Percentiles rank a stretch among this genome's conserved stretches.
Conservation (phyloP, 305 asterid species). For the Fraxinus ornus region DNA sequence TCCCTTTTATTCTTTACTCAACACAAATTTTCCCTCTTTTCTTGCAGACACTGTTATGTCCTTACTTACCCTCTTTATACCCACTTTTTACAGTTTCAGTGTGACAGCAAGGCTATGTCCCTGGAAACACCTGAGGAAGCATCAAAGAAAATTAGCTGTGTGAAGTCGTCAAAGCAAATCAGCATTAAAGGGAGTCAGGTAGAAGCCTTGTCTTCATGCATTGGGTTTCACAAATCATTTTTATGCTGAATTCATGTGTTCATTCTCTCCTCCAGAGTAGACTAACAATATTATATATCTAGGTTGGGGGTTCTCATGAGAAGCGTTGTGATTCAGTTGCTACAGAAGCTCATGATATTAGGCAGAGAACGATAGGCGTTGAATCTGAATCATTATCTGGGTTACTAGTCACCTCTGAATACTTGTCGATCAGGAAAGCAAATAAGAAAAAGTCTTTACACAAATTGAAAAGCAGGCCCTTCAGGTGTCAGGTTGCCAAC, state of each 20-base stretch:
- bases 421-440: conserved; percentile 6
- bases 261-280: not conserved
- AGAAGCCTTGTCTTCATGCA: conserved; percentile 21
- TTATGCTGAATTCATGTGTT: not conserved
- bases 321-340: conserved; percentile 17
- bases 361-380: conserved; percentile 11
- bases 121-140: conserved; percentile 22
- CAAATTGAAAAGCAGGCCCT: conserved; percentile 47
- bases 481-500: conserved; percentile 40
- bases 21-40: not conserved
- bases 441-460: conserved; percentile 26
- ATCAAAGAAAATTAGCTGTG: conserved; percentile 14
- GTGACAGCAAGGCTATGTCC: conserved; percentile 18
- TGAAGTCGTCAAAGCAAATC: conserved; percentile 16
- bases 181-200: conserved; percentile 33
- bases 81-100: conserved; percentile 26
- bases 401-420: conserved; percentile 23
- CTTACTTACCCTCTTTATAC: not conserved
- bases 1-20: not conserved
- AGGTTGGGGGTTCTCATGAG: conserved; percentile 39
- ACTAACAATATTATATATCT: conserved; percentile 9
- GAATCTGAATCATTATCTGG: conserved; percentile 9
- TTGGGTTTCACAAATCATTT: not conserved
- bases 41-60: not conserved
- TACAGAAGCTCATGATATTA: conserved; percentile 17